Evolutionary conservation across 2,329 filamentous ascomycete species (phyloP).

Genomic region (Plectosphaerella sp.): DNA sequence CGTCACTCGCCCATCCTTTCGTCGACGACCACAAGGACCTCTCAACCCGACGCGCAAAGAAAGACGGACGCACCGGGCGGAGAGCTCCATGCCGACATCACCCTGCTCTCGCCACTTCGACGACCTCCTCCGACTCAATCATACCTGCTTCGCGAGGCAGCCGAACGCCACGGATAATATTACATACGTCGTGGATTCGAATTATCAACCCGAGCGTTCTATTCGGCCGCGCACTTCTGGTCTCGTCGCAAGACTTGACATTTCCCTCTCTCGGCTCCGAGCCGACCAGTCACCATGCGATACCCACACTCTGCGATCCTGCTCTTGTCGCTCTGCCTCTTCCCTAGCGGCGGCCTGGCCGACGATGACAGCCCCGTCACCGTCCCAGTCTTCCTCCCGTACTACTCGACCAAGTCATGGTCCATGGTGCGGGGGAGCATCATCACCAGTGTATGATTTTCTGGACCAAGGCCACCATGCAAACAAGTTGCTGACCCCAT

Average conservation of each 20-base stretch:
- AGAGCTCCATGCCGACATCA: neutral
- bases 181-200: too few species aligned
- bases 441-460: constrained; percentile 32
- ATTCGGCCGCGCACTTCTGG: neutral
- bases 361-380: constrained; percentile 24
- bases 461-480: neutral
- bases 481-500: constrained; percentile 4
- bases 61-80: neutral
- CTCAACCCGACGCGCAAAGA: neutral
- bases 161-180: too few species aligned
- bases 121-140: neutral
- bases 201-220: too few species aligned
- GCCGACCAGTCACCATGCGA: constrained; percentile 5
- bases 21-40: neutral
- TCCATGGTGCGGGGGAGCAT: constrained; percentile 40
- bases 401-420: constrained; percentile 37
- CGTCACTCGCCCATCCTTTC: neutral
- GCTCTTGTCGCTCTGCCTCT: constrained; percentile 18
- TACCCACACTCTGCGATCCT: constrained; percentile 15
- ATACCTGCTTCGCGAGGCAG: too few species aligned
- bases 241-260: neutral
- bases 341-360: constrained; percentile 2
- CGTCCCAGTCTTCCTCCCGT: constrained; percentile 40
- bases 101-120: neutral
- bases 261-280: neutral